A percentile compares a stretch with the other conserved stretches of the same genome.
phyloP scores from a whole-genome alignment of 2,329 filamentous ascomycete species.

The Daldinia eschscholtzii region DNA sequence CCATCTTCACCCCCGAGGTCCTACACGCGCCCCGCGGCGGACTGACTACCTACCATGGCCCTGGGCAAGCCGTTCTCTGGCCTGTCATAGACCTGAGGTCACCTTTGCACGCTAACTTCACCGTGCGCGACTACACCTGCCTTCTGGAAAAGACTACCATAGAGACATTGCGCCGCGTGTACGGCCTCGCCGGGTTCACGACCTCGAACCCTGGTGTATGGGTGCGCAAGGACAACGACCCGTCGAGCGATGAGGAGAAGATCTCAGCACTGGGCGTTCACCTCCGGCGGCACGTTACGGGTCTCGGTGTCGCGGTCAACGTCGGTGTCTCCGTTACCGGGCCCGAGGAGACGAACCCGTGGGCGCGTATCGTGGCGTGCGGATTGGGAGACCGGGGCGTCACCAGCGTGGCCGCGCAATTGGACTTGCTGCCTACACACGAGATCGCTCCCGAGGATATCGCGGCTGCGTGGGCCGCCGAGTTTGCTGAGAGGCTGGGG shows the following conservation, averaged over 20 bases:
- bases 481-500: constrained; percentile 33
- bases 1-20: constrained; percentile 67
- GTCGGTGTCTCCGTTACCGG: constrained; percentile 69
- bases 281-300: constrained; percentile 83
- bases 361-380: constrained; percentile 86
- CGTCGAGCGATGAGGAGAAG: constrained; percentile 67
- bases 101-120: constrained; percentile 67
- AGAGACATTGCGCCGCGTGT: constrained; percentile 69
- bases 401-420: constrained; percentile 76
- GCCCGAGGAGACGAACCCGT: constrained; percentile 60
- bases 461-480: constrained; percentile 28
- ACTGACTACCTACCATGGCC: constrained; percentile 94
- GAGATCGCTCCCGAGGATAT: constrained; percentile 12
- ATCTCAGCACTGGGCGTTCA: constrained; percentile 95
- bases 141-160: constrained; percentile 83
- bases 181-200: constrained; percentile 70
- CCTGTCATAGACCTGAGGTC: constrained; percentile 85
- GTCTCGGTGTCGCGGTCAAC: constrained; percentile 87
- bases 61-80: constrained; percentile 93
- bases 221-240: constrained; percentile 58
- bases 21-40: constrained; percentile 83
- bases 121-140: constrained; percentile 81
- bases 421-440: constrained; percentile 42
- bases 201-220: constrained; percentile 86
- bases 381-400: constrained; percentile 83